phyloP scores from a whole-genome alignment of 768 basidiomycete genomes.

The Austroboletus eburneus region DNA sequence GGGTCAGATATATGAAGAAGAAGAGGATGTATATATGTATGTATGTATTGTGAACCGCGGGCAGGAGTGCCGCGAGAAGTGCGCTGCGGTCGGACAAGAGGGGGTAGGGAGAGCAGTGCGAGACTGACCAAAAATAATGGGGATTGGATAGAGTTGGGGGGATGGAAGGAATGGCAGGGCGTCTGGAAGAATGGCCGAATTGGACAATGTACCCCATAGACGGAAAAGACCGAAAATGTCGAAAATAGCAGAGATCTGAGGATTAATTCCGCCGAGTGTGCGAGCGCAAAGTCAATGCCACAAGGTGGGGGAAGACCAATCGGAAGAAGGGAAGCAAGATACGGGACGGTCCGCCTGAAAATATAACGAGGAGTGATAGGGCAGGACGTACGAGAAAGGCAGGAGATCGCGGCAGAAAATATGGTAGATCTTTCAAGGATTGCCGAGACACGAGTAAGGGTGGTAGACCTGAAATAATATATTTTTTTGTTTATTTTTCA shows the following conservation, averaged over 20 bases:
- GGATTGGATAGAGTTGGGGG: constrained; percentile 7
- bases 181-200: constrained; percentile 24
- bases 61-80: neutral
- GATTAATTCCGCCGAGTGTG: constrained; percentile 32
- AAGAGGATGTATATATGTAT: constrained; percentile 4
- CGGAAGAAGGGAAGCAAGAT: constrained; percentile 38
- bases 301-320: constrained; percentile 43
- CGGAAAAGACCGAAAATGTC: constrained; percentile 28
- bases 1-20: constrained; percentile 21
- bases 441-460: constrained; percentile 28
- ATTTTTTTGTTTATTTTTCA: constrained; percentile 28
- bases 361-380: constrained; percentile 41
- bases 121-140: constrained; percentile 7
- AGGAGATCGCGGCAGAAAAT: constrained; percentile 19
- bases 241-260: constrained; percentile 39
- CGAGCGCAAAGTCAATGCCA: constrained; percentile 31
- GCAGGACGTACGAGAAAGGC: constrained; percentile 33
- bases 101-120: neutral
- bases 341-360: constrained; percentile 45
- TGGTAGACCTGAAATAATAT: no score
- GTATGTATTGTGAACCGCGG: constrained; percentile 13
- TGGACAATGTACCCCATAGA: constrained; percentile 31
- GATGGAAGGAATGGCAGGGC: constrained; percentile 3
- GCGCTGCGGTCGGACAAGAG: neutral
- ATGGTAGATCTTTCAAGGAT: constrained; percentile 21